These are phyloP conservation scores for Volvox africanus DNA, from an alignment of 139 green algal species.

Conservation along the genomic window DNA sequence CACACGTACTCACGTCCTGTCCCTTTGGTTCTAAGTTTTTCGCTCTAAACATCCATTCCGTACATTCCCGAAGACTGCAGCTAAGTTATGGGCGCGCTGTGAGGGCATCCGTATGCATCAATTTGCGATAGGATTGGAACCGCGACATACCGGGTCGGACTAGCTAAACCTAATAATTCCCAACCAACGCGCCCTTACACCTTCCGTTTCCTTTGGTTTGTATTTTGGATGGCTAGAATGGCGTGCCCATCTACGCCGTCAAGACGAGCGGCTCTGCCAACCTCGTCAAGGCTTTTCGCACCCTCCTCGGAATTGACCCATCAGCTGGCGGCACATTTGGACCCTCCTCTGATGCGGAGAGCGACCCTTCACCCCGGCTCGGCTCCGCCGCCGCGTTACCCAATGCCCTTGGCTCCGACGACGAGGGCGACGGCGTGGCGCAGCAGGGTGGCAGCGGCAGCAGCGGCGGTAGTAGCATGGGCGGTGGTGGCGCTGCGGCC, in stretches of 20 bases:
- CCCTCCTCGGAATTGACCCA: constrained; percentile 78
- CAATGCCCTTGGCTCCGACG: background rate
- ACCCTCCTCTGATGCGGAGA: background rate
- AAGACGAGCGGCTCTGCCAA: constrained; percentile 64
- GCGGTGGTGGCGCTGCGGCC: background rate
- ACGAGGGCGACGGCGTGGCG: background rate
- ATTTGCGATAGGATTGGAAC: too few species aligned
- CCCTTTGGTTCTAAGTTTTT: too few species aligned
- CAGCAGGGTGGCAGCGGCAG: background rate
- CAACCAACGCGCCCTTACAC: background rate
- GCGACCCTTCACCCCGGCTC: background rate
- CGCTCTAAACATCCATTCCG: too few species aligned
- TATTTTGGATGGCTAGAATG: background rate
- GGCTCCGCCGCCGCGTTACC: background rate
- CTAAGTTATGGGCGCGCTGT: too few species aligned
- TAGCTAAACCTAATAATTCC: too few species aligned
- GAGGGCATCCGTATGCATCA: too few species aligned
- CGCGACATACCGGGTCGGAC: too few species aligned
- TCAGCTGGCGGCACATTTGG: constrained; percentile 54
- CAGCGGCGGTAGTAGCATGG: background rate
- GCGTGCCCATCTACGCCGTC: constrained; percentile 78
- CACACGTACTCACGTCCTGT: too few species aligned
- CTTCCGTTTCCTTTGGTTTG: background rate
- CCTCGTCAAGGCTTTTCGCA: constrained; percentile 73
- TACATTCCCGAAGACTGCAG: too few species aligned